These are phyloP conservation scores for Aschersonia sp. DNA, from an alignment of 2,329 filamentous ascomycete genomes.

Conservation along the genomic window DNA sequence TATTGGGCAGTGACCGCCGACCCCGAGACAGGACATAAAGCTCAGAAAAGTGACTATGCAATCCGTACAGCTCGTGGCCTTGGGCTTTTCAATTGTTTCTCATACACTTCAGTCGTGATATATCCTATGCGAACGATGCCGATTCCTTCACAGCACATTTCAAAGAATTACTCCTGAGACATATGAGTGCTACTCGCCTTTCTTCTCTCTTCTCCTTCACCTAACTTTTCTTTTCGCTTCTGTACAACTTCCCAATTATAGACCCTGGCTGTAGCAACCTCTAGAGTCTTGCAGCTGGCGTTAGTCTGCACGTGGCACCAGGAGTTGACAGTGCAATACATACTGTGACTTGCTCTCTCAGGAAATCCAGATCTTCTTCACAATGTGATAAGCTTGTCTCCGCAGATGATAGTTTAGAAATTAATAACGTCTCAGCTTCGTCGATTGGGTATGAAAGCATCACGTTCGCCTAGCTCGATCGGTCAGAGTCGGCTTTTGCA, in stretches of 20 bases:
- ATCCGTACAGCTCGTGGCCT: neutral
- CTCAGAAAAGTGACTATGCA: too few species aligned
- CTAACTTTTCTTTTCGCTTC: conserved; percentile 77
- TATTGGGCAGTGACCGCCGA: too few species aligned
- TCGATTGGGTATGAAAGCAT: conserved; percentile 91
- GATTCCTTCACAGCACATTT: neutral
- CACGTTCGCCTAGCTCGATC: conserved; percentile 60
- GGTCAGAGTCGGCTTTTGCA: neutral
- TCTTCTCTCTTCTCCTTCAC: conserved; percentile 34
- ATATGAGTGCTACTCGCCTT: conserved; percentile 15
- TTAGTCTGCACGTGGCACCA: neutral
- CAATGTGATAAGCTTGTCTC: conserved; percentile 73
- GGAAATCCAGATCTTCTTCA: conserved; percentile 90
- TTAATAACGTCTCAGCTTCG: conserved; percentile 69
- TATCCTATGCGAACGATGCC: neutral
- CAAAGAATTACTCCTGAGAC: neutral
- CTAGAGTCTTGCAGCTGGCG: conserved; percentile 56
- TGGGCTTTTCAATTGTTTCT: neutral
- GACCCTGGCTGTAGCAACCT: conserved; percentile 91
- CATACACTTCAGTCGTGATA: neutral
- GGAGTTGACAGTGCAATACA: conserved; percentile 14
- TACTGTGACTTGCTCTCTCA: conserved; percentile 93
- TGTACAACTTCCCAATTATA: conserved; percentile 99
- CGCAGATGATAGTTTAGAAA: conserved; percentile 64
- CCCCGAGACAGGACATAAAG: too few species aligned